These are phyloP conservation scores for Exophiala aquamarina DNA, from an alignment of 2,329 filamentous ascomycete genomes.

Conservation along the genomic window DNA sequence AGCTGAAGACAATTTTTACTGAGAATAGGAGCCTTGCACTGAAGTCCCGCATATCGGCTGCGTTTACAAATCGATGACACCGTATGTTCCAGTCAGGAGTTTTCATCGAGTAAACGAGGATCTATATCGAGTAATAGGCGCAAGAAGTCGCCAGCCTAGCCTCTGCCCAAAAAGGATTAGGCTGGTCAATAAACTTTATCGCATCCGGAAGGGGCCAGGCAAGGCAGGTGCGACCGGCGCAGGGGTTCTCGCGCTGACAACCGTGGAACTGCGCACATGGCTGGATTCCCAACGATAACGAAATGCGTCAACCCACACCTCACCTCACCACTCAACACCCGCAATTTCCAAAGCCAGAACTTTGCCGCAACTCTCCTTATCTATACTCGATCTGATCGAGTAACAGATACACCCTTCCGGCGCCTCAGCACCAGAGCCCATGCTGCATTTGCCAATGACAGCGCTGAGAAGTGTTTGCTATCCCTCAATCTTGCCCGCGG, in stretches of 20 bases:
- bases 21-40: too few species aligned
- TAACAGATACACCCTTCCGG: slow-evolving; percentile 21
- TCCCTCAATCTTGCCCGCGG: slow-evolving; percentile 8
- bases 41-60: too few species aligned
- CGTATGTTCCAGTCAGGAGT: slow-evolving; percentile 19
- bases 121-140: slow-evolving; percentile 25
- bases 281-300: slow-evolving; percentile 5
- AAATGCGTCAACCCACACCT: background rate
- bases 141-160: slow-evolving; percentile 3
- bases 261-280: background rate
- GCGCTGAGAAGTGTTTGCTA: background rate
- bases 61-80: background rate
- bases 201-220: background rate
- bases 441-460: slow-evolving; percentile 13
- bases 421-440: background rate
- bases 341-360: background rate
- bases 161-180: slow-evolving; percentile 18
- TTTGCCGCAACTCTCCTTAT: slow-evolving; percentile 16
- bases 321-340: slow-evolving; percentile 3
- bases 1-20: too few species aligned
- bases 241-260: too few species aligned
- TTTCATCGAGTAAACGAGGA: slow-evolving; percentile 27
- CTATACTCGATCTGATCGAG: slow-evolving; percentile 27
- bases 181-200: slow-evolving; percentile 14
- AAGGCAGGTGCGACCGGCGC: too few species aligned